phyloP scores from a whole-genome alignment of 2,329 filamentous ascomycete species.

The Penicillium janthinellum region DNA sequence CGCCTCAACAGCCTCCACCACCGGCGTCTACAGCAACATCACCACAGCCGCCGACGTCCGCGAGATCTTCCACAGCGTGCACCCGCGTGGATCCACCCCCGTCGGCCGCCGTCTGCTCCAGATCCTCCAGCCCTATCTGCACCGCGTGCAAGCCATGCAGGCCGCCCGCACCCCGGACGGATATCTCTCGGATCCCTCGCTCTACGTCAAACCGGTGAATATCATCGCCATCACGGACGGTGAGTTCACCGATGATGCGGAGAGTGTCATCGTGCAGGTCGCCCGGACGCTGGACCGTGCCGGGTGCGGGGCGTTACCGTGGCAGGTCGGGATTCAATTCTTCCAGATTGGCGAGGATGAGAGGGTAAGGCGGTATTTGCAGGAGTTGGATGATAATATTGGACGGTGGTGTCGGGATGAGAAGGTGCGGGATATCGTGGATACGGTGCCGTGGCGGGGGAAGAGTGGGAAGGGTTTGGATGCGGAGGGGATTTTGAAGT shows the following conservation, averaged over 20 bases:
- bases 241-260: constrained; percentile 75
- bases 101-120: constrained; percentile 71
- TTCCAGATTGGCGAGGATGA: constrained; percentile 85
- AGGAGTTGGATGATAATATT: constrained; percentile 74
- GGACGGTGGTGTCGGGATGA: constrained; percentile 50
- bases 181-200: constrained; percentile 23
- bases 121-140: constrained; percentile 74
- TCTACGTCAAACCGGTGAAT: constrained; percentile 73
- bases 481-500: constrained; percentile 75
- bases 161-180: constrained; percentile 42
- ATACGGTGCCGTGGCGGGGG: constrained; percentile 75
- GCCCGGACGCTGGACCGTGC: constrained; percentile 69
- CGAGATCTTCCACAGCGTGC: constrained; percentile 69
- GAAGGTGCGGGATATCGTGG: constrained; percentile 78
- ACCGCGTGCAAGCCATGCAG: constrained; percentile 51
- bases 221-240: constrained; percentile 95
- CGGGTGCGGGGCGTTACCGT: constrained; percentile 66
- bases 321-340: constrained; percentile 92
- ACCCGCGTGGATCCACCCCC: constrained; percentile 68
- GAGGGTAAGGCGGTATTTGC: constrained; percentile 65
- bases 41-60: constrained; percentile 59
- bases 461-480: constrained; percentile 57
- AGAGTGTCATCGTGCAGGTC: constrained; percentile 65
- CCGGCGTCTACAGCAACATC: constrained; percentile 67
- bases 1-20: constrained; percentile 42